Conservation (phyloP, 1,139 yeast species). For the Debaryomyces coudertii region DNA sequence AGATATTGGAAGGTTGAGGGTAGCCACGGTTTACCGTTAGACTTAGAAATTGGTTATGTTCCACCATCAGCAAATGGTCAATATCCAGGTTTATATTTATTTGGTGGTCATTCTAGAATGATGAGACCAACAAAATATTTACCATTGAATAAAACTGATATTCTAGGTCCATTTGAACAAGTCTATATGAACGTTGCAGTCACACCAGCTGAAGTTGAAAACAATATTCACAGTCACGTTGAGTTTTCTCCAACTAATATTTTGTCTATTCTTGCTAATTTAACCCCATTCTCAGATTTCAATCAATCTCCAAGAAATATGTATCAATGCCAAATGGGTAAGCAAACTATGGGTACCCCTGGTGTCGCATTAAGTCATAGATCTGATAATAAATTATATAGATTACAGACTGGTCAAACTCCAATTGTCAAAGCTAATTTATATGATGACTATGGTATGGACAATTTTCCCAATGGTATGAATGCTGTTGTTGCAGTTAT, state of each 20-base stretch:
- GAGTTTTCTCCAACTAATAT: conserved; percentile 95
- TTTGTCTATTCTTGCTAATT: conserved; percentile 88
- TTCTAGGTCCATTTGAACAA: conserved; percentile 97
- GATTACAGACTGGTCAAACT: conserved; percentile 93
- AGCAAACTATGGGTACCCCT: conserved; percentile 99
- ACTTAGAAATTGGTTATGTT: conserved; percentile 90
- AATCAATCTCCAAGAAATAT: conserved; percentile 99
- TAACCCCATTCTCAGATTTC: conserved; percentile 97
- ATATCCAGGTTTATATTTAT: conserved; percentile 91
- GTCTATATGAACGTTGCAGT: conserved; percentile 97
- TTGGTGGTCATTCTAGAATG: conserved; percentile 94
- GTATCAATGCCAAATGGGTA: conserved; percentile 99
- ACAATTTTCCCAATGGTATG: conserved; percentile 97
- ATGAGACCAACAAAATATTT: conserved; percentile 92
- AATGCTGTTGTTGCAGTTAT: conserved; percentile 99
- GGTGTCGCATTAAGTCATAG: conserved; percentile 93
- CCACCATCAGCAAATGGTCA: conserved; percentile 96
- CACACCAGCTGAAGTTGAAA: conserved; percentile 86
- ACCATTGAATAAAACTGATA: conserved; percentile 80
- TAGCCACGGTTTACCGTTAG: conserved; percentile 71
- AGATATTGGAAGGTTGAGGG: conserved; percentile 94
- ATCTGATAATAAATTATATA: conserved; percentile 91
- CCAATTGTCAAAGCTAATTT: conserved; percentile 94
- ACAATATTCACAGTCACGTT: conserved; percentile 84
- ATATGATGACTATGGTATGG: conserved; percentile 97